Evolutionary conservation across 192 early-diverging fungal genomes (phyloP).

Genomic region (Piromyces sp.): DNA sequence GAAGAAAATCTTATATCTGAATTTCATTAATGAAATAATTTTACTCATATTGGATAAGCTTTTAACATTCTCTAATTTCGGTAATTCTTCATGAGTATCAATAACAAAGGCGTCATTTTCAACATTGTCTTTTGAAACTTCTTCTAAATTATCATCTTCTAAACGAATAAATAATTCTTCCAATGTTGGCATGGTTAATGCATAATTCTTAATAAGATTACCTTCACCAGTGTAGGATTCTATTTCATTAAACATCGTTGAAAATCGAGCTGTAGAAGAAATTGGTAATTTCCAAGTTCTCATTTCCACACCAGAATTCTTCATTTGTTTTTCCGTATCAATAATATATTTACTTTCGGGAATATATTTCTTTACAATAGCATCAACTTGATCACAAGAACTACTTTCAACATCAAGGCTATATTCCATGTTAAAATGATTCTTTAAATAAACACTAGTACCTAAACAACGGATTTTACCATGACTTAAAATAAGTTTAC

Average conservation of each 20-base stretch:
- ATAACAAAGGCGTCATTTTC: not conserved
- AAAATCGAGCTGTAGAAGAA: not conserved
- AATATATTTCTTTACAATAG: not conserved
- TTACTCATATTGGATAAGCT: not conserved
- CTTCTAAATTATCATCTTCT: not conserved
- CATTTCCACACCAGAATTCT: not conserved
- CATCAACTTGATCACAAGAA: not conserved
- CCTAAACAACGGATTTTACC: not conserved
- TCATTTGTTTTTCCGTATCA: not conserved
- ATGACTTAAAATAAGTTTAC: not conserved
- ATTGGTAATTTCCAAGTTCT: not conserved
- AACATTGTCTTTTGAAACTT: not conserved
- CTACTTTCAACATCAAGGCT: not conserved
- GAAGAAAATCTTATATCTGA: not conserved
- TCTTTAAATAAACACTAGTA: not conserved
- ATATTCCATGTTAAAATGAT: not conserved
- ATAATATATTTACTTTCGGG: not conserved
- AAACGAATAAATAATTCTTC: not conserved
- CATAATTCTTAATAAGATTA: not conserved
- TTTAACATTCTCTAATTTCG: not conserved
- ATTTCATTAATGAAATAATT: not conserved
- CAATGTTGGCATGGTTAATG: not conserved
- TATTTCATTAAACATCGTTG: not conserved
- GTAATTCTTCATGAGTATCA: not conserved
- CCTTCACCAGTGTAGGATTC: not conserved